A percentile compares a stretch with the other conserved stretches of the same genome.
These are phyloP conservation scores for Hansenula anomala DNA, from an alignment of 1,139 yeast genomes.

Conservation along the genomic window DNA sequence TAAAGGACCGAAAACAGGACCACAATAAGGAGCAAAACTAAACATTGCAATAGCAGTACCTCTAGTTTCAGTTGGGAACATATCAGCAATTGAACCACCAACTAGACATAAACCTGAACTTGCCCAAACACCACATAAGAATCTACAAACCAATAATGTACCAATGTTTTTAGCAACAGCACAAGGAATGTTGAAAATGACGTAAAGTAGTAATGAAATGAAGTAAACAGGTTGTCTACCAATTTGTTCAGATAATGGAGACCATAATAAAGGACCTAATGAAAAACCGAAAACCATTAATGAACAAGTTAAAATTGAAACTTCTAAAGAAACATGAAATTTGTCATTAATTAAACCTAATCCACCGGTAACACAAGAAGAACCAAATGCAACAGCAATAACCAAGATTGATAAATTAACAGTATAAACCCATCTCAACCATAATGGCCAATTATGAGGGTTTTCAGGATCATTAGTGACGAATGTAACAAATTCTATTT, in stretches of 20 bases:
- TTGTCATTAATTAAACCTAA: constrained; percentile 57
- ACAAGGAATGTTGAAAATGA: constrained; percentile 82
- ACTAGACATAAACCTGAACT: constrained; percentile 82
- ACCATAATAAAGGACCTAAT: constrained; percentile 86
- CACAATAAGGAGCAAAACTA: constrained; percentile 85
- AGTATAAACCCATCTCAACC: constrained; percentile 64
- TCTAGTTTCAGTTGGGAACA: constrained; percentile 72
- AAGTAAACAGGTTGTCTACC: constrained; percentile 86
- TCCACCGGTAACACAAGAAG: constrained; percentile 87
- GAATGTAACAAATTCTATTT: constrained; percentile 79
- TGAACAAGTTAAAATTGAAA: constrained; percentile 74
- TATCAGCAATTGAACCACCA: constrained; percentile 88
- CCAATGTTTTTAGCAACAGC: constrained; percentile 85
- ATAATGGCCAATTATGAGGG: constrained; percentile 75
- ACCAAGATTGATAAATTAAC: constrained; percentile 62
- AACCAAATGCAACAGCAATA: constrained; percentile 85
- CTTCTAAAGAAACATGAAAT: constrained; percentile 69
- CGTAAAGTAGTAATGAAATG: constrained; percentile 68
- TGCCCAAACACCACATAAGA: constrained; percentile 82
- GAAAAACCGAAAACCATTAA: constrained; percentile 87
- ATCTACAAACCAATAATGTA: constrained; percentile 72
- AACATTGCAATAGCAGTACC: constrained; percentile 90
- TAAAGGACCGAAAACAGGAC: constrained; percentile 89
- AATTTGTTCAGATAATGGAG: constrained; percentile 80
- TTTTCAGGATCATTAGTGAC: constrained; percentile 73